phyloP scores from a whole-genome alignment of 495 filamentous ascomycete genomes.

The Hypoxylon crocopeplum region DNA sequence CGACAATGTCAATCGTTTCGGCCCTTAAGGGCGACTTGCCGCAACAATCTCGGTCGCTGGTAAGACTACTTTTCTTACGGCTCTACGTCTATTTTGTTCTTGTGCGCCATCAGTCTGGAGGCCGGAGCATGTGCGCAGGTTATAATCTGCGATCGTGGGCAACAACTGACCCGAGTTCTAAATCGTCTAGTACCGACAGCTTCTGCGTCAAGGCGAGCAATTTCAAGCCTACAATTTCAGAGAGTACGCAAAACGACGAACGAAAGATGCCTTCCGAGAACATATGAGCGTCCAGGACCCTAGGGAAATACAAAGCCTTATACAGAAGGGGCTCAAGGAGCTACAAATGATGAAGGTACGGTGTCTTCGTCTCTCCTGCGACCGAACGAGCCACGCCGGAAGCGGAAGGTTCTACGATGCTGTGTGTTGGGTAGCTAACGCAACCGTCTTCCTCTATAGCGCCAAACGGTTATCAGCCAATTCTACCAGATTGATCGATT shows the following conservation, averaged over 20 bases:
- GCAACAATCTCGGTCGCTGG: conserved; percentile 75
- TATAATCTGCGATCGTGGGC: too few species aligned
- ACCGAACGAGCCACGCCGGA: background rate
- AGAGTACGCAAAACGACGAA: conserved; percentile 91
- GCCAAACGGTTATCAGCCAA: conserved; percentile 92
- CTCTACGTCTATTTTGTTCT: background rate
- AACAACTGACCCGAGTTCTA: conserved; percentile 2
- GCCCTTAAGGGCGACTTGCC: conserved; percentile 67
- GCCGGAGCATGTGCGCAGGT: too few species aligned
- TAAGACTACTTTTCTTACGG: conserved; percentile 47
- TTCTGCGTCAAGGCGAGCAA: conserved; percentile 83
- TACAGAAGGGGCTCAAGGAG: conserved; percentile 87
- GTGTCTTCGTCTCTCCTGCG: background rate
- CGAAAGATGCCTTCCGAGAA: conserved; percentile 86
- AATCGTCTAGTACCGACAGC: conserved; percentile 77
- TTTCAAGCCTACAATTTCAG: conserved; percentile 97
- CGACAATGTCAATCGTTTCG: conserved; percentile 54
- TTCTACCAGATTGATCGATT: conserved; percentile 92
- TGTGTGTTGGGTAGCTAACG: conserved; percentile 6
- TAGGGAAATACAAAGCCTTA: conserved; percentile 80
- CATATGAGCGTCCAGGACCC: conserved; percentile 71
- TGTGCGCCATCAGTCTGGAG: background rate
- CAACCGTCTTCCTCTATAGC: conserved; percentile 56
- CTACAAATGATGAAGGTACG: conserved; percentile 91
- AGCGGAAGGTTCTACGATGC: background rate